A percentile compares a stretch with the other conserved stretches of the same genome.
phyloP scores from a whole-genome alignment of 805 yeast species.

The Wickerhamiella sergipiensis region DNA sequence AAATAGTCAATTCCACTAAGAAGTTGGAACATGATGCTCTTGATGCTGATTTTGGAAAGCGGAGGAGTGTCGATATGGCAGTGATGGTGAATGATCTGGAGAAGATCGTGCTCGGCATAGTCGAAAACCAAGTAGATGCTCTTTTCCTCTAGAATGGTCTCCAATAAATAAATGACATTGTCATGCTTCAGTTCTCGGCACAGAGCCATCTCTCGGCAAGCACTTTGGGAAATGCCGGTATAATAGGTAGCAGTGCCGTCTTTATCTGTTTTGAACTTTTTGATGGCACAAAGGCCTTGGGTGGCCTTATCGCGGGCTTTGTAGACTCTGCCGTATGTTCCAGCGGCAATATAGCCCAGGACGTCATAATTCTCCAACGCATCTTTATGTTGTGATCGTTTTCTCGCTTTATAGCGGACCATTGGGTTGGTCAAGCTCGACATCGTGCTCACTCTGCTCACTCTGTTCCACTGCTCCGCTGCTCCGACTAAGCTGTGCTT shows the following conservation, averaged over 20 bases:
- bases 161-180: constrained; percentile 68
- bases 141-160: constrained; percentile 75
- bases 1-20: constrained; percentile 80
- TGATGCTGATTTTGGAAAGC: constrained; percentile 62
- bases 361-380: constrained; percentile 80
- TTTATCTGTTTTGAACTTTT: constrained; percentile 87
- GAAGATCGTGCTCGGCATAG: constrained; percentile 87
- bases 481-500: no score
- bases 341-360: constrained; percentile 94
- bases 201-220: constrained; percentile 89
- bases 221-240: constrained; percentile 92
- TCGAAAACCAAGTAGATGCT: constrained; percentile 91
- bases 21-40: constrained; percentile 85
- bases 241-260: constrained; percentile 75
- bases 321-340: constrained; percentile 91
- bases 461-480: no score
- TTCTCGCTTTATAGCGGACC: constrained; percentile 41
- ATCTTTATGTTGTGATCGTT: constrained; percentile 51
- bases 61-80: constrained; percentile 74
- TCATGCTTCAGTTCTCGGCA: constrained; percentile 76
- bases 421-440: constrained; percentile 22
- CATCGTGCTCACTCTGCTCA: constrained; percentile 6
- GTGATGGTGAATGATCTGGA: constrained; percentile 89
- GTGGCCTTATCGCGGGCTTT: constrained; percentile 51
- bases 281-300: constrained; percentile 57